Evolutionary conservation across 2,329 filamentous ascomycete species (phyloP), one percentile per base, ranked within the genome.

Genomic region (Lasiodiplodia citricola): DNA sequence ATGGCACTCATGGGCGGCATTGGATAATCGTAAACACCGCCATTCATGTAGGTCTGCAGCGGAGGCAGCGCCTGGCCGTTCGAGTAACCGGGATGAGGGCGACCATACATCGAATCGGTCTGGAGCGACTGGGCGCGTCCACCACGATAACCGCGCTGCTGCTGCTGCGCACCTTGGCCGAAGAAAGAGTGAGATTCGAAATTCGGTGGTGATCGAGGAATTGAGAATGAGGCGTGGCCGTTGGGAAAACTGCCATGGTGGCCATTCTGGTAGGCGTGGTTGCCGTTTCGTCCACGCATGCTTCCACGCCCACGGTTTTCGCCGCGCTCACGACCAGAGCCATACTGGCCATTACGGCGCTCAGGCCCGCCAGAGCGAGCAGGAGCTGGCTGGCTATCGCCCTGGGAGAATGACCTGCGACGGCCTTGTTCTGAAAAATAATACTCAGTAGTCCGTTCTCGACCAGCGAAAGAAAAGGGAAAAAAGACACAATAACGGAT

Each of bases 101-200:
- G 82, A 68, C 79, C 79, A 75, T 87, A 90, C 71, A 84, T 80
- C 37, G 79, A 79, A 44, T 86, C 84, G 50, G 84, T 84, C 2
- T 88, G 86, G 73, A 90, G 85, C 1, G 89, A 90, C 71, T 90
- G 88, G 31, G 89, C 88, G 67, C 89, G 84, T 70, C 86, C 78
- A 72, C 84, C 83, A 63, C 87, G 83, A 72, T 84, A 85, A 69
- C 82, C 82, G 68, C 84, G 74, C 25, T 74, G 70, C 54, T 80
- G 74, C 69, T 71, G 74, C 25, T 64, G 60, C 23, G 72, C 67
- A 64, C 71, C 75, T 50, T 73, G 74, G 73, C 72, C 62, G 10
- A 74, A 66, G 71, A 79, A 79, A 65, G 75, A 70, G 21, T 71
- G 75, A 67, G 74, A 75, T 54, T 80, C 78, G 54, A 79, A 56